Conservation (phyloP, 2,329 filamentous ascomycete genomes). For the Aurifilum marmelostoma region DNA sequence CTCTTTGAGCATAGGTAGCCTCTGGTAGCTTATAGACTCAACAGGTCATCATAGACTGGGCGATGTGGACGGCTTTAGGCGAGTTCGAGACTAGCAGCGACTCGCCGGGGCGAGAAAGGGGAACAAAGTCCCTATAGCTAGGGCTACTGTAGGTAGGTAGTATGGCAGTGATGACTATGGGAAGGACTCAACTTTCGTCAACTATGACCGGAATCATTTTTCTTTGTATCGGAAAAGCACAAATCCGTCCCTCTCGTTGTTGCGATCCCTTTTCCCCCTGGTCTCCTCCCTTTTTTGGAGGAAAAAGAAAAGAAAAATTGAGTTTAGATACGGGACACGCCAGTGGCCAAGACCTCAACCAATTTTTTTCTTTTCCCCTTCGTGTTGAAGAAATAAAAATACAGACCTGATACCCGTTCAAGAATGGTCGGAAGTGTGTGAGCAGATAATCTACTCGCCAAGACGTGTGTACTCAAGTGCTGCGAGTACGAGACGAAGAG, state of each 20-base stretch:
- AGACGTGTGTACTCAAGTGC: background rate
- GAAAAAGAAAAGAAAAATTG: background rate
- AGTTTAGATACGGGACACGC: background rate
- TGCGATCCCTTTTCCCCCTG: too few species aligned
- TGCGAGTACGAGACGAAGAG: conserved; percentile 4
- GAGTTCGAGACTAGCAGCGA: conserved; percentile 7
- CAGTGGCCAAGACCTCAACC: conserved; percentile 25
- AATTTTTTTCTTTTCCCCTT: too few species aligned
- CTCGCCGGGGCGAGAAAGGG: conserved; percentile 9
- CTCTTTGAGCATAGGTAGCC: background rate
- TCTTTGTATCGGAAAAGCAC: background rate
- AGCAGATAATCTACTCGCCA: background rate
- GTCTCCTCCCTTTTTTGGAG: too few species aligned
- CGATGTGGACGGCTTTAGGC: conserved; percentile 17
- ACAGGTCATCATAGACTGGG: background rate
- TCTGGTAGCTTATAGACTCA: background rate
- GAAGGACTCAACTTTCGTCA: background rate
- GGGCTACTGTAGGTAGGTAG: background rate
- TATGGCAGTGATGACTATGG: background rate
- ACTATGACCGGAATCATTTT: background rate
- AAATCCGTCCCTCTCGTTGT: background rate
- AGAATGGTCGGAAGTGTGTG: background rate
- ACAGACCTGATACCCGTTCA: background rate
- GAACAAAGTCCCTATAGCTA: background rate
- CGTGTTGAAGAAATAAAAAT: background rate